A percentile compares a stretch with the other conserved stretches of the same genome.
Evolutionary conservation across 2,329 filamentous ascomycete species (phyloP).

Genomic region (Hypomyces rosellus): DNA sequence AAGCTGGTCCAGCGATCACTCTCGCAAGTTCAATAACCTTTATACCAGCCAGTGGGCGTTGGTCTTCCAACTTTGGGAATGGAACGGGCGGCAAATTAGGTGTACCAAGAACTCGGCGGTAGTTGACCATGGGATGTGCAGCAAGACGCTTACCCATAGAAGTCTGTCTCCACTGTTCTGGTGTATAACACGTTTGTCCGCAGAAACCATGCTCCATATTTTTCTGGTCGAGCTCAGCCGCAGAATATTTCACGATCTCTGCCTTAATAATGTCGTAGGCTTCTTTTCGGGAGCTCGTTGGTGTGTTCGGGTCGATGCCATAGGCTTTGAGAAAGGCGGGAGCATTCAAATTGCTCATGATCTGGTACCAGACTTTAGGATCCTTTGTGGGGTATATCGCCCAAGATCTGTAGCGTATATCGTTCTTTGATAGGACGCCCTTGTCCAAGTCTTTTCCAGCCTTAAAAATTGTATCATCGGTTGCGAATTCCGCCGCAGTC

Average conservation of each 20-base stretch:
- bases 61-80: conserved; percentile 23
- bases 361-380: no score
- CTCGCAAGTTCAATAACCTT: conserved; percentile 45
- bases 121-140: conserved; percentile 29
- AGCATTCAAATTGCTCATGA: no score
- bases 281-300: no score
- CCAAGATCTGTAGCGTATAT: no score
- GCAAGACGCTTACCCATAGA: conserved; percentile 18
- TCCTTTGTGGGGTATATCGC: no score
- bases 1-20: conserved; percentile 23
- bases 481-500: neutral
- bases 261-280: no score
- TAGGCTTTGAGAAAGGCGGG: no score
- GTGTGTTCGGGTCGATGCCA: no score
- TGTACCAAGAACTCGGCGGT: conserved; percentile 27
- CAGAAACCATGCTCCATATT: conserved; percentile 20
- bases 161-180: conserved; percentile 18
- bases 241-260: conserved; percentile 7
- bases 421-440: no score
- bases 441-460: no score
- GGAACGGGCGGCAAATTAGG: conserved; percentile 25
- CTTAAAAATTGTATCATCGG: neutral
- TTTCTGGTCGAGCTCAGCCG: conserved; percentile 17
- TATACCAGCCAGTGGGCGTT: conserved; percentile 35
- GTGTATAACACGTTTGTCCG: conserved; percentile 21